Evolutionary conservation across 1,284 basidiomycete genomes (phyloP), one percentile per base, ranked within the genome.

Genomic region (Ceratobasidium theobromae): DNA sequence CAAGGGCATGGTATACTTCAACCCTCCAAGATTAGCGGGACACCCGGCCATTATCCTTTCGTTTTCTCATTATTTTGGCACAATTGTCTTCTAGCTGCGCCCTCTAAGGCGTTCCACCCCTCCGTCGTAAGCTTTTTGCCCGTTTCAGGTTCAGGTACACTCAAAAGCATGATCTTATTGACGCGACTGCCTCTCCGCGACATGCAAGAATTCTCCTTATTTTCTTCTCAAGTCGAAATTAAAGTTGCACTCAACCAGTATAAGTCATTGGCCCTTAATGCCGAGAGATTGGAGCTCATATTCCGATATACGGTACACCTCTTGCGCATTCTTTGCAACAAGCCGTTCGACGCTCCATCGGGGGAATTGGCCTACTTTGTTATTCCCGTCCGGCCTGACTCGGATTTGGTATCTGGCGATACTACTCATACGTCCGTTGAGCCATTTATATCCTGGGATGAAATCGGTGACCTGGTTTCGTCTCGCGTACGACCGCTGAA

Each of bases 31-130:
- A 9, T 32, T 21, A 12, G 72, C 73, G 51, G 77, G 76, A 66
- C 58, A 72, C 76, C 32, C 82, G 79, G 79, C 41, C 74, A 77
- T 46, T 89, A 90, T 75, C 74, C 76, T 5, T 80, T 81, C 65
- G 86, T 83, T 72, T 74, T 73, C 35, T 83, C 89, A 9, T 76
- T 79, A 48, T 89, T 91, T 72, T 91, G 89, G 89, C 68, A 69
- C 9, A 81, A 83, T 72, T 74, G 40, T 27, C 40, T 76, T 18
- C 55, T 73, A 14, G 70, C 72, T 48, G 71, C 73, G 65, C 67
- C 75, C 57, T 66, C 72, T 43, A 45, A 72, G 30, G 69, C 73
- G 9, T 75, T 88, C 35, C 86, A 86, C 73, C 84, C 88, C 32
- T 80, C 81, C 14, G 74, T 89, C 46, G 73, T 88, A 49, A 77